Evolutionary conservation across 2,329 filamentous ascomycete species (phyloP), one percentile per base, ranked within the genome.

Genomic region (Fusarium sp.): DNA sequence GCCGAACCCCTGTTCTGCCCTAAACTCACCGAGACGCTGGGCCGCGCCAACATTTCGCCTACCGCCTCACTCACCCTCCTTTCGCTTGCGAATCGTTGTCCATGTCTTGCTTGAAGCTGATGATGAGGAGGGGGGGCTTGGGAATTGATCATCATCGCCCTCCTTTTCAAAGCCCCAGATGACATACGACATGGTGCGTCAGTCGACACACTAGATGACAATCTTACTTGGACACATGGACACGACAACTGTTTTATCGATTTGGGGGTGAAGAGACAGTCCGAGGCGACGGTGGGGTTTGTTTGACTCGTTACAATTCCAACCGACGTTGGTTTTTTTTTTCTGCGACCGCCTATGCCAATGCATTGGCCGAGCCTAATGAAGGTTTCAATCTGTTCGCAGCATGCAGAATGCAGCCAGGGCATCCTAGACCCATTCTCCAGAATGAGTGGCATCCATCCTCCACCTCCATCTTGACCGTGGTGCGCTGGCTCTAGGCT

Each of bases 1-100:
- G 44, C 49, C 44, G 67, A 56, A 53, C 49, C 64, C 57, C 62
- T 64, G 60, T 42, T 55, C 51, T 34, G 63, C 54, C 62, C 65
- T 61, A 72, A 74, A 68, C 73, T 74, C 71, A 74, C 68, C 73
- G 64, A 73, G 66, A 62, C 61, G 64, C 64, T 70, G 64, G 42
- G 58, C 67, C 69, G 64, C 50, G 42, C 42, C 58, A 51, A 42
- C 34, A 14, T 53, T 29, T 57, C 42, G 25, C 58, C 51, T 27
- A 42, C 38, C 38, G 40, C 46, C 55, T 71, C 64, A 58, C 64
- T 71, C 64, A 58, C 64, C 54, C 59, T 68, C 64, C 59, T 67
- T 61, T 72, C 61, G 56, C 62, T 70, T 70, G 58, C 58, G 54
- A 36, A 38, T 8, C 46, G 27, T 33, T 18, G 13, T 53, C 42